Conservation (phyloP, 306 rosid species). For the Potentilla sterilis region DNA sequence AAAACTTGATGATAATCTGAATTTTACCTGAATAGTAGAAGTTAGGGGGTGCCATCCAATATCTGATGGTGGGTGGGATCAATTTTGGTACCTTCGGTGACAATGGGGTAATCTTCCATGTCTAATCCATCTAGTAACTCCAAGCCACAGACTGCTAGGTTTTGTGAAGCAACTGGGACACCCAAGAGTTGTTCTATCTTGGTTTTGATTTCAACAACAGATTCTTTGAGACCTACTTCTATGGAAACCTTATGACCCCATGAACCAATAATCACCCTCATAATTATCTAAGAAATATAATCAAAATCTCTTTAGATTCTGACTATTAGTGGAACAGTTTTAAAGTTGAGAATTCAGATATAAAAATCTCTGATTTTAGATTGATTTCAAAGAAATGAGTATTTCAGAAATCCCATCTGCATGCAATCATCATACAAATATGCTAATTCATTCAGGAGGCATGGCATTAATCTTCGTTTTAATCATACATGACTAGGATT, state of each 20-base stretch:
- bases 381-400: conserved; percentile 10
- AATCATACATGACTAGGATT: not conserved
- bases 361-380: not conserved
- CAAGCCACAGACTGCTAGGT: conserved; percentile 64
- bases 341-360: not conserved
- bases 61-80: conserved; percentile 59
- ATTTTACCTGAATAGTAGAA: conserved; percentile 32
- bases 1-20: conserved; percentile 49
- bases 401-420: not conserved
- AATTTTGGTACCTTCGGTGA: conserved; percentile 68
- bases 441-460: conserved; percentile 20
- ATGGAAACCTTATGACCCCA: conserved; percentile 43
- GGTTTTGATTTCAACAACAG: conserved; percentile 57
- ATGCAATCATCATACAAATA: not conserved
- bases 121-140: conserved; percentile 80
- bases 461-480: conserved; percentile 11
- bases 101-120: conserved; percentile 87
- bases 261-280: conserved; percentile 46
- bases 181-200: conserved; percentile 68
- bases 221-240: conserved; percentile 59
- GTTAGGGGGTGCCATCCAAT: conserved; percentile 21
- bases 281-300: conserved; percentile 11
- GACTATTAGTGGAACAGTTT: not conserved
- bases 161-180: conserved; percentile 57
- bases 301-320: not conserved